Base-by-base conservation (phyloP, 257 asterid genomes). In the Solanum habrochaites region DNA sequence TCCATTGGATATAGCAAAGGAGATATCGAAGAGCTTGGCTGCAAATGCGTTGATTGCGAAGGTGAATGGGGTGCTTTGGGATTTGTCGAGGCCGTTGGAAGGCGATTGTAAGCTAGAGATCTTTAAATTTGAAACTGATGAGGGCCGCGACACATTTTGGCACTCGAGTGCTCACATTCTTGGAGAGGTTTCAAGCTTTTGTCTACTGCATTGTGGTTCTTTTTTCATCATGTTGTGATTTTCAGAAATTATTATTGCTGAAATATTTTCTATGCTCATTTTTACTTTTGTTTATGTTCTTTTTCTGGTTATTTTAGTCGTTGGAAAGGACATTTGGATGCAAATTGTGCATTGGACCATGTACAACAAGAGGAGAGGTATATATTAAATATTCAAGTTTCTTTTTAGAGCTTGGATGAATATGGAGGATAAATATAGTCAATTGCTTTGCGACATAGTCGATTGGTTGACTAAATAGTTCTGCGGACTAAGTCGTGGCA, bases 131-230 rank as follows among this genome's bases (percentile, higher is more conserved):
- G 97, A 97, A 12, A 88, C 88, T n/a, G 98, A 93, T 47, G 99
- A 96, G 91, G 99, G 99, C 4, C 94, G 98, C 6, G 98, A 96
- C 88, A 96, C 99, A 9, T 97, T 97, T 83, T 97, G 99, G 99
- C 99, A 97, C 86, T 97, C 99, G 1, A 97, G 99, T 88, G 99
- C 99, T 14, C 99, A 97, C 91, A 96, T 97, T 90, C 98, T 97
- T 11, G 99, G 99, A 78, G 95, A 97, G 98, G 99, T 96, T 85
- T 81, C 27, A 49, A 29, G 23, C 43, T 81, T 31, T 81, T 81
- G 31, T 49, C 69, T 29, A 49, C 69, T n/a, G 56, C 69, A 81
- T 81, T 81, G 66, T 47, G 69, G 85, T 81, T 49, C 67, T 81
- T 35, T 49, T 25, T 49, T 81, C 69, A 49, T 31, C 45, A 81